phyloP scores from a whole-genome alignment of 108 stramenopile species.

The Thalassiosira profunda region DNA sequence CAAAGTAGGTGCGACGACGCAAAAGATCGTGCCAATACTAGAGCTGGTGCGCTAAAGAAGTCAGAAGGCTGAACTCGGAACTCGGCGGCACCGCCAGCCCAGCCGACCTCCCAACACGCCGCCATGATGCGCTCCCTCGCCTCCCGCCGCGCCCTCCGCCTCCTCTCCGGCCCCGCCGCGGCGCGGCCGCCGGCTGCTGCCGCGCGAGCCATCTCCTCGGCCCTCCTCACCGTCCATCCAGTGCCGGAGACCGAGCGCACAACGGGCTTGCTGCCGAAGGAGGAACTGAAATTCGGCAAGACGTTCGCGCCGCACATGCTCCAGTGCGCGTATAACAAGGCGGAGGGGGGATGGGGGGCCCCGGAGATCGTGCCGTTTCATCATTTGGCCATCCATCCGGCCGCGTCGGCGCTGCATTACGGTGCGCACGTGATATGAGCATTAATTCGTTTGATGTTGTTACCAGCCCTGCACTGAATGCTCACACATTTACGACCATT shows the following conservation, averaged over 20 bases:
- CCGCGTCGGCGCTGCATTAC: conserved; percentile 92
- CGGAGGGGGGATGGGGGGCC: conserved; percentile 72
- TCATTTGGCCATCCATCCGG: conserved; percentile 86
- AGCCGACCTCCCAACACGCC: neutral
- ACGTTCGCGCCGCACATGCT: conserved; percentile 96
- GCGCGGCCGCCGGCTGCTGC: neutral
- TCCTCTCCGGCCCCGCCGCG: neutral
- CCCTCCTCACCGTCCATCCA: neutral
- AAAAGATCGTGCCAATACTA: no score
- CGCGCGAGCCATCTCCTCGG: neutral
- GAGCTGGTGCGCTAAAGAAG: no score
- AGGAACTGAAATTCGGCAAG: conserved; percentile 79
- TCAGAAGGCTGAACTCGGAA: no score
- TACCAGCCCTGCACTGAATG: conserved; percentile 3
- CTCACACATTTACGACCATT: neutral
- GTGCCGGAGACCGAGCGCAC: neutral
- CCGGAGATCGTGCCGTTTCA: conserved; percentile 87
- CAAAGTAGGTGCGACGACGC: no score
- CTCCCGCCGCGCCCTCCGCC: neutral
- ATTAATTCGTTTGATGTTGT: neutral
- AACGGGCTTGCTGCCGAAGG: conserved; percentile 40
- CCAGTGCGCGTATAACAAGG: conserved; percentile 73
- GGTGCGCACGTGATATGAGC: conserved; percentile 44
- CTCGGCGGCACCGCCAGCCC: no score
- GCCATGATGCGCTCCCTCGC: neutral